Evolutionary conservation across 495 filamentous ascomycete species (phyloP), one percentile per base, ranked within the genome.

Genomic region (Poronia punctata): DNA sequence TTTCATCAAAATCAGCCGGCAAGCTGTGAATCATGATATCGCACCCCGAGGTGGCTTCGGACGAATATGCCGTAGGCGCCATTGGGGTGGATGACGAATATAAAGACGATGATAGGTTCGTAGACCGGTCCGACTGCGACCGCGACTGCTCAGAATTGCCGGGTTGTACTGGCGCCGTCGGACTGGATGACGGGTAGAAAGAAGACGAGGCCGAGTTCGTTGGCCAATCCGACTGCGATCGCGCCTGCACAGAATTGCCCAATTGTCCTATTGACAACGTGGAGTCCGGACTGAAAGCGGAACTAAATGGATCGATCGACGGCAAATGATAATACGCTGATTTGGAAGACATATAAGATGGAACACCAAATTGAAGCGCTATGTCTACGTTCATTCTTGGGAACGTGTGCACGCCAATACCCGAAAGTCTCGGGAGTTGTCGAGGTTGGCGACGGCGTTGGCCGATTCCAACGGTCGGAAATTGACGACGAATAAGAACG

Each of bases 1-100:
- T 83, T 40, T 79, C 71, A 35, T 75, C 79, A 14, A 79, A 89
- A 51, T 82, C 86, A 38, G 68, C 57, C 5, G 88, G 84, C 1
- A 95, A 73, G 51, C 79, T 83, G 47, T 84, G 84, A 64, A 95
- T 82, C 35, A 86, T 60, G 38, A 65, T 53, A 12, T 62, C 39
- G n/a, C 64, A 53, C 7, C 52, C 45, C 25, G 60, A 33, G 15
- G 53, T n/a, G n/a, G n/a, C n/a, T n/a, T n/a, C n/a, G n/a, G n/a
- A n/a, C n/a, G n/a, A n/a, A n/a, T n/a, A n/a, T n/a, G n/a, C n/a
- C n/a, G n/a, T n/a, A n/a, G n/a, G n/a, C n/a, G n/a, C n/a, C n/a
- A n/a, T n/a, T n/a, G n/a, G n/a, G n/a, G n/a, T n/a, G n/a, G n/a
- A n/a, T n/a, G n/a, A n/a, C n/a, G n/a, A n/a, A n/a, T 75, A 68